Percentiles rank a stretch among this genome's conserved stretches.
phyloP scores from a whole-genome alignment of 2,329 filamentous ascomycete genomes.

The Microcyclosporella mali region DNA sequence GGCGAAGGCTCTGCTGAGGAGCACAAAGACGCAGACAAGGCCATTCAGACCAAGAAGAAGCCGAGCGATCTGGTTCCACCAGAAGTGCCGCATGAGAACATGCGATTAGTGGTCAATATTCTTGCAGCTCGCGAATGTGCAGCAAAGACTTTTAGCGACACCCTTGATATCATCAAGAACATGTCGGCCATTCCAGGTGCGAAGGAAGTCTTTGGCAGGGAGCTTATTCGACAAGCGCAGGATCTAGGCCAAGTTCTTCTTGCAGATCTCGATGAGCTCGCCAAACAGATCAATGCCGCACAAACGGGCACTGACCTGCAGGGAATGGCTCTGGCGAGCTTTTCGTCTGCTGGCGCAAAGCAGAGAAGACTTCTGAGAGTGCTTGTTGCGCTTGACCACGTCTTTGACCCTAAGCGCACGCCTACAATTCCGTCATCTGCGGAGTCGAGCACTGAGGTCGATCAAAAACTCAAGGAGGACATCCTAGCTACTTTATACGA shows the following conservation, averaged over 20 bases:
- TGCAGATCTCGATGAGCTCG: slow-evolving; percentile 73
- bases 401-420: slow-evolving; percentile 73
- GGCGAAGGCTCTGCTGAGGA: slow-evolving; percentile 26
- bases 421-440: slow-evolving; percentile 10
- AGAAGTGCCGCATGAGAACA: slow-evolving; percentile 78
- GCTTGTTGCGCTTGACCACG: slow-evolving; percentile 86
- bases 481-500: slow-evolving; percentile 84
- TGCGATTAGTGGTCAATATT: slow-evolving; percentile 92
- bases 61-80: slow-evolving; percentile 67
- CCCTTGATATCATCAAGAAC: slow-evolving; percentile 97
- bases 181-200: slow-evolving; percentile 87
- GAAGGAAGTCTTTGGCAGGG: slow-evolving; percentile 84
- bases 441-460: slow-evolving; percentile 32
- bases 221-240: slow-evolving; percentile 83
- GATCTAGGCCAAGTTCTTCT: slow-evolving; percentile 78
- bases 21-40: slow-evolving; percentile 35
- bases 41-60: slow-evolving; percentile 48
- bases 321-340: slow-evolving; percentile 86
- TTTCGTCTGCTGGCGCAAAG: slow-evolving; percentile 91
- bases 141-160: slow-evolving; percentile 96
- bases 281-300: slow-evolving; percentile 80
- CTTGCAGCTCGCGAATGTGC: slow-evolving; percentile 94
- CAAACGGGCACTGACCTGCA: slow-evolving; percentile 90
- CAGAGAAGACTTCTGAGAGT: slow-evolving; percentile 93
- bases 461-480: slow-evolving; percentile 67